Conservation (phyloP, 306 rosid species). For the Quercus wislizeni region DNA sequence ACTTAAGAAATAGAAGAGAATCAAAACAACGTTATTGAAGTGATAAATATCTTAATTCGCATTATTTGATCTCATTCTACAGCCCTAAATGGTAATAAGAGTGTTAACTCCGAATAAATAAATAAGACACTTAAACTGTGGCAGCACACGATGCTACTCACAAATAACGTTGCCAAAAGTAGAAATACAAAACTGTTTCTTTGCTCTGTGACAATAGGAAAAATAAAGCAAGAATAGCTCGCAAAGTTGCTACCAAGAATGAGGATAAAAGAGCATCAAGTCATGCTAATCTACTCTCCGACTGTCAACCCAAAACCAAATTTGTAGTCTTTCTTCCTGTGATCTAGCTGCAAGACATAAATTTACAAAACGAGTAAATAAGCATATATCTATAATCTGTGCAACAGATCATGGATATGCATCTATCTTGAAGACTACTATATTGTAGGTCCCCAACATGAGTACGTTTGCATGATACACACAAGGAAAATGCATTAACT, state of each 20-base stretch:
- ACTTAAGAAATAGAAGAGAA: not conserved
- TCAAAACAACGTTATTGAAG: not conserved
- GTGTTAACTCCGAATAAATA: constrained; percentile 3
- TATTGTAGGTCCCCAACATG: not conserved
- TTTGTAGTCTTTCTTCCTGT: constrained; percentile 93
- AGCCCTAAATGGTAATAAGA: not conserved
- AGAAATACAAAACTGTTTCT: constrained; percentile 7
- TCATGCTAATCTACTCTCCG: constrained; percentile 62
- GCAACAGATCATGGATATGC: not conserved
- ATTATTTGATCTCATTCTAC: constrained; percentile 19
- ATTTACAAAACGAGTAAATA: constrained; percentile 16
- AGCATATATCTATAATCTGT: not conserved
- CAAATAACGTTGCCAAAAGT: not conserved
- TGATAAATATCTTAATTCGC: constrained; percentile 1
- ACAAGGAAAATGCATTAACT: not conserved
- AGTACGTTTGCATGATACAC: not conserved
- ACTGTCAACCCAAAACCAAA: constrained; percentile 98
- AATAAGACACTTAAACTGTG: not conserved
- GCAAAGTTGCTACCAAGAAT: not conserved
- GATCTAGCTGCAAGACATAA: constrained; percentile 75
- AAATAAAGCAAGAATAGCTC: constrained; percentile 4
- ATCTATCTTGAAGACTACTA: not conserved
- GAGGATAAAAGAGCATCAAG: not conserved
- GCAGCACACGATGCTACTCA: constrained; percentile 10
- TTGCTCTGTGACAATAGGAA: not conserved